Base-by-base conservation (phyloP, 805 yeast genomes). In the Wickerhamomyces silvicola region DNA sequence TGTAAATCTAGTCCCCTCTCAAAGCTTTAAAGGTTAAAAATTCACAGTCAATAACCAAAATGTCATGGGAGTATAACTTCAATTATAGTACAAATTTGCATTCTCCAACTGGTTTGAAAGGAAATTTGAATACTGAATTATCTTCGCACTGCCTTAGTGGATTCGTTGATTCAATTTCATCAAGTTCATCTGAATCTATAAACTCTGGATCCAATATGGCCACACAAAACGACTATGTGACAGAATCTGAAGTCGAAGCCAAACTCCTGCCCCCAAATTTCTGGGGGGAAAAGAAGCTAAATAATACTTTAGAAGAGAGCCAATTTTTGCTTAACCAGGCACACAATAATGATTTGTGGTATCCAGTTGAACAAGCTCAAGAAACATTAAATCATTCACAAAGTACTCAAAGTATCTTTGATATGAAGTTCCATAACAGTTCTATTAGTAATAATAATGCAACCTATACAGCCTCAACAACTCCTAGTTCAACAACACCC, bases 231-330 rank as follows among this genome's bases (percentile, higher is more conserved):
- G 32, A 35, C 39, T 26, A 39, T 31, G 27, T 33, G 44, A 22
- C 50, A 38, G 42, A 54, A 46, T 18, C 30, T 10, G 38, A 39
- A 32, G 29, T 35, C 31, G 47, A 45, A 35, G 26, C 43, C 15
- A 61, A 52, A 35, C 48, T 58, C 19, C 52, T 59, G 36, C 60
- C 64, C 10, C 36, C 42, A 17, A 60, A 59, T 34, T 43, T 59
- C 38, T 60, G 52, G 52, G 62, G 63, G 31, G 54, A 57, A 31
- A 24, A 15, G 9, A 28, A 24, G 22, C 15, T 27, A 21, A 15
- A 25, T 8, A 39, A 39, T 24, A 36, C 37, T 21, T 10, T 28
- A 20, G 45, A 43, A 22, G 33, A 46, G 26, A 15, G 28, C 12
- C 37, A 27, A 22, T 41, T 45, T 39, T 9, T 36, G 5, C 39